Base-by-base conservation (phyloP, 2,329 filamentous ascomycete genomes). In the Fusarium pseudocircinatum region DNA sequence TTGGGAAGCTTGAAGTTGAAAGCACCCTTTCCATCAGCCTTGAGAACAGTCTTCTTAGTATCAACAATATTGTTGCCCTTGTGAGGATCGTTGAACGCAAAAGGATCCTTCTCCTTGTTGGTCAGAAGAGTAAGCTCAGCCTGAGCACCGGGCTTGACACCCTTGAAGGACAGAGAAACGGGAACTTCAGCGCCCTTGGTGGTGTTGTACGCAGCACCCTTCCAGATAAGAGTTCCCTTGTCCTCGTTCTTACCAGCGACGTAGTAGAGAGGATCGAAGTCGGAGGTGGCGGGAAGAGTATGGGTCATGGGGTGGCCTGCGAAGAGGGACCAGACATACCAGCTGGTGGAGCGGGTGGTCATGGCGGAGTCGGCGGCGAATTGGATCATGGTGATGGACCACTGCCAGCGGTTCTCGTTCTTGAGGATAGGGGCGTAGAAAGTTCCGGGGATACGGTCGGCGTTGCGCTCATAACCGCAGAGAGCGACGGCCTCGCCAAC, bases 401-500 rank as follows among this genome's bases (percentile, higher is more conserved):
- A 88, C 61, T 86, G 83, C 84, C 85, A 87, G 30, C 82, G 78
- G 78, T 88, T 85, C 76, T 87, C 81, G 76, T 85, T 86, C 63
- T 85, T 82, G n/a, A 87, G 78, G 7, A 85, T 82, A 2, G 85
- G 86, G 0, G 85, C 85, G 81, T 88, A 89, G 59, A 85, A 83
- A 2, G 86, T 85, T 12, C 87, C 88, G 5, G 86, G 85, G 49
- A 91, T 85, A 26, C 86, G 85, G 73, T 91, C 88, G 7, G 85
- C 84, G 80, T 93, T 93, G 63, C 91, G 85, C 84, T 93, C 91
- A 36, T 89, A 88, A 24, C 90, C 88, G 69, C 93, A 85, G 22
- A 92, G 83, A 62, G 87, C 90, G n/a, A 93, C 85, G 30, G 89
- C 90, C 78, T 93, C 91, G 20, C 87, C 87, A 6, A 93, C 88